Base-by-base conservation (phyloP, 2,329 filamentous ascomycete genomes). In the Monilinia fructigena region DNA sequence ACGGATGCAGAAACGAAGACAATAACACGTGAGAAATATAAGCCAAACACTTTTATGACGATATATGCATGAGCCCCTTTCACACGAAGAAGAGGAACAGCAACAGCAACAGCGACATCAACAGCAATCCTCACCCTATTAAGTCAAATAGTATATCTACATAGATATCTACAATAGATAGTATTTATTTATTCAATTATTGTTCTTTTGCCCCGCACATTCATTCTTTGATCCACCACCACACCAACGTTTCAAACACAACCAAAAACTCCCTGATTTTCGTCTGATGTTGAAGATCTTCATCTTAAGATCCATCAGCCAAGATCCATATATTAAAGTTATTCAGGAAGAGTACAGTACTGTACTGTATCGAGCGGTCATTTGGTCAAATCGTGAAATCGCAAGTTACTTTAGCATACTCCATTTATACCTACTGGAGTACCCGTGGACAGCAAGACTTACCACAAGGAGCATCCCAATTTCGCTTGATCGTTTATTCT, bases 251-350 rank as follows among this genome's bases (percentile, higher is more conserved):
- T 65, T 65, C 63, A 65, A 26, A 45, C 48, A 61, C 42, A 10
- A 60, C 31, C 35, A 16, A 18, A 20, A 26, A 42, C 26, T 11
- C 55, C 63, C 38, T 47, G 63, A 66, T 66, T 55, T 47, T 66
- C 63, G 50, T 66, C 55, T 48, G 61, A 66, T 66, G 55, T 54
- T 61, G 55, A 66, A 47, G 63, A 66, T 66, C 63, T 45, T 48
- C 55, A 66, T 66, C 38, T 66, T 35, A 45, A 35, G 48, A 50
- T 61, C 4, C 55, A 54, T 28, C 20, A 47, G 55, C 63, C 63
- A 61, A 65, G 63, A 65, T 60, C 47, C 63, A 65, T 65, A 65
- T 52, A 65, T 65, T 65, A 53, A 61, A 60, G 45, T 60, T 35
- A 35, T 35, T 35, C 42, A 48, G 56, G 26, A 23, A 48, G 16